Percentiles rank a stretch among this genome's conserved stretches.
These are phyloP conservation scores for Rubus idaeus DNA, from an alignment of 306 rosid species.

Conservation along the genomic window DNA sequence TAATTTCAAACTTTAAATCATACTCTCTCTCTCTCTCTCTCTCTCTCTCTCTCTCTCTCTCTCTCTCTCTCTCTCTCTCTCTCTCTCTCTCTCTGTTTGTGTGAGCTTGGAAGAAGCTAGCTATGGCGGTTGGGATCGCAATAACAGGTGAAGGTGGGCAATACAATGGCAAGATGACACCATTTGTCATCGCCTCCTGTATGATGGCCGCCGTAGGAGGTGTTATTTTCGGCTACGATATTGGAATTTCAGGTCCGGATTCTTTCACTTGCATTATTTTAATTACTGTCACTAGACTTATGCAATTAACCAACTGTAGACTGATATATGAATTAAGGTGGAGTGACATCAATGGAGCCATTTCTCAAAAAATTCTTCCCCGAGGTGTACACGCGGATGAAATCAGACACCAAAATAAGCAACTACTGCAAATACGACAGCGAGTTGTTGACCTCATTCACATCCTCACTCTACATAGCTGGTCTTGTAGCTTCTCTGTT, in stretches of 20 bases:
- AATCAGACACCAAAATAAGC: constrained; percentile 46
- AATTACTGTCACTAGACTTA: not conserved
- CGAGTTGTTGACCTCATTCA: constrained; percentile 62
- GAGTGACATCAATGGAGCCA: constrained; percentile 77
- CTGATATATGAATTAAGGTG: constrained; percentile 35
- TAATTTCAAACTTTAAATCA: not conserved
- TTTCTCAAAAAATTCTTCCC: constrained; percentile 70
- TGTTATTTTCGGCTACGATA: constrained; percentile 60
- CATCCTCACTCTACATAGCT: constrained; percentile 73
- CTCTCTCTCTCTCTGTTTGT: not conserved
- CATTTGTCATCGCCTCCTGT: constrained; percentile 44
- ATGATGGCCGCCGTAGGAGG: constrained; percentile 67
- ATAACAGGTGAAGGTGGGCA: constrained; percentile 24
- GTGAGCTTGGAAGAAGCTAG: constrained; percentile 12
- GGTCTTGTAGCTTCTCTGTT: constrained; percentile 67
- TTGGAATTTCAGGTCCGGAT: constrained; percentile 57
- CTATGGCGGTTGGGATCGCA: constrained; percentile 53
- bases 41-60: not conserved
- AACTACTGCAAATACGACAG: constrained; percentile 72
- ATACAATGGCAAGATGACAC: constrained; percentile 58
- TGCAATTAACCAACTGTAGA: not conserved
- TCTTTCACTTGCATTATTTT: not conserved
- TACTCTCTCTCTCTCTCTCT: not conserved
- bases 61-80: not conserved
- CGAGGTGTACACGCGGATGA: constrained; percentile 48